Percentiles rank a stretch among this genome's conserved stretches.
These are phyloP conservation scores for Solanum etuberosum DNA, from an alignment of 257 asterid genomes.

Conservation along the genomic window DNA sequence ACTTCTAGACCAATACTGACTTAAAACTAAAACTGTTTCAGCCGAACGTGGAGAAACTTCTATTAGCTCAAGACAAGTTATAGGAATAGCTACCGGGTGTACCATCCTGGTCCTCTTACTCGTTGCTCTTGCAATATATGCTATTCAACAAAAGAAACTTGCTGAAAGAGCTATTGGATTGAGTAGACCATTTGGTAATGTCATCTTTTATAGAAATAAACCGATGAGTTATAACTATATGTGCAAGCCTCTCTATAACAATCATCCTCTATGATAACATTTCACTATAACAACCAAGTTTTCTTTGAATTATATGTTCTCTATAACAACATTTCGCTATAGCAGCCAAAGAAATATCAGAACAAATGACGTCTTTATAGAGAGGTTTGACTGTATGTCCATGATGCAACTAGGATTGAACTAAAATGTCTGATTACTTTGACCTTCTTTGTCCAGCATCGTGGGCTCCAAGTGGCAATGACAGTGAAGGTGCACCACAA, in stretches of 20 bases:
- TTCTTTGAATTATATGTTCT: neutral
- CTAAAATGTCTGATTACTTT: conserved; percentile 1
- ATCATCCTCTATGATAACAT: neutral
- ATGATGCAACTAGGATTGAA: neutral
- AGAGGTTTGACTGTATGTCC: neutral
- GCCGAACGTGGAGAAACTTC: conserved; percentile 33
- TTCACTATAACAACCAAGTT: neutral
- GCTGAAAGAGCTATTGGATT: conserved; percentile 81
- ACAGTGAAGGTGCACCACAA: conserved; percentile 95
- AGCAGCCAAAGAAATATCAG: neutral
- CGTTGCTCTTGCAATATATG: conserved; percentile 53
- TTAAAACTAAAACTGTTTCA: conserved; percentile 11
- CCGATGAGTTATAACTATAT: neutral
- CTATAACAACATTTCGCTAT: neutral
- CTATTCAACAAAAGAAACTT: conserved; percentile 61
- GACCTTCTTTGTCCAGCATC: conserved; percentile 37
- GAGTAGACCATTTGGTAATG: conserved; percentile 77
- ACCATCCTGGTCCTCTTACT: conserved; percentile 50
- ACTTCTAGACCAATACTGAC: neutral
- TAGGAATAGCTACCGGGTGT: conserved; percentile 66
- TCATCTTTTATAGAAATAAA: neutral
- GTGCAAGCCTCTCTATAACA: neutral
- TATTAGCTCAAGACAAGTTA: conserved; percentile 38
- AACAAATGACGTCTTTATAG: neutral
- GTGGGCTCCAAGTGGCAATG: conserved; percentile 78